Base-by-base conservation (phyloP, 176 grass and related monocot species). In the Oryza coarctata region DNA sequence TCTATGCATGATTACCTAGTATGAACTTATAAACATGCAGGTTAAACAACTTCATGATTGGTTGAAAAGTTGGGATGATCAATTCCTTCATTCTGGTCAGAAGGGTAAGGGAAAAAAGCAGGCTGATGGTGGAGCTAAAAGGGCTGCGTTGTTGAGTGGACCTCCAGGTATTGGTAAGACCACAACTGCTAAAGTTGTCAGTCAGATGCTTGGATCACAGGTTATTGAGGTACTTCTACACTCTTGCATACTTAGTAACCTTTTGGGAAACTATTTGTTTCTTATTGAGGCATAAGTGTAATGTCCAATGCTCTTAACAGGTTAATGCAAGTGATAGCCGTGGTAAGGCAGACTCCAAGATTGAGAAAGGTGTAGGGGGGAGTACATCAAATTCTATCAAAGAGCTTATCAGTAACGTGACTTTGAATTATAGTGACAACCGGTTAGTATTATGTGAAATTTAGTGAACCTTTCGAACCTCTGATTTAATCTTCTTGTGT, bases 291-390 rank as follows among this genome's bases (percentile, higher is more conserved):
- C 36, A 66, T 40, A 40, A 68, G 57, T 79, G 86, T 25, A 64
- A 76, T 29, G 58, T 28, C 27, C 65, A 40, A 14, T 84, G 28
- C 82, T 45, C 27, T 12, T 87, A 55, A 36, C 75, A 99, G 97
- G 97, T 99, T 87, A 99, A 99, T 92, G 97, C 97, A 83, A 99
- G 97, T 84, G 97, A 99, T 81, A 99, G 80, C 80, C 91, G 97
- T 64, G 97, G 97, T 63, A 99, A 96, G 90, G 97, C 97, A 87
- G 93, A 96, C 77, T 88, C 93, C 38, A 96, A 99, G 79, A 99
- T 99, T 32, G 89, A 81, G 73, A 99, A 96, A 88, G 97, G 97
- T 77, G 87, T 99, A 82, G 89, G 93, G 74, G 97, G 93, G 39
- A 96, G 80, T 68, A 96, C 89, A 86, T 87, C 97, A 81, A 99